A percentile compares a stretch with the other conserved stretches of the same genome.
These are phyloP conservation scores for Pezicula radicicola DNA, from an alignment of 2,329 filamentous ascomycete species.

Conservation along the genomic window DNA sequence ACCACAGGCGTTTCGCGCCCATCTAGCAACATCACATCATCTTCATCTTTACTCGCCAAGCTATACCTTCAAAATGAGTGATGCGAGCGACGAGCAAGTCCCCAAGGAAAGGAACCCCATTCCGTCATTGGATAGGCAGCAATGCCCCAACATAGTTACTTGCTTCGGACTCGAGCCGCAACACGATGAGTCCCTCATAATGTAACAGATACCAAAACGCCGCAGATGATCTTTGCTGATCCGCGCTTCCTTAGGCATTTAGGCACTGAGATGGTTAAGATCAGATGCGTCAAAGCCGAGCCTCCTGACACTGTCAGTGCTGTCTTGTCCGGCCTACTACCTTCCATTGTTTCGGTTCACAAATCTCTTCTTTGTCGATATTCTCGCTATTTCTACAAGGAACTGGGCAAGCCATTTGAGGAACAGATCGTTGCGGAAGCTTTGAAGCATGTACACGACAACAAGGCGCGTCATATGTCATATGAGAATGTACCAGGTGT, in stretches of 20 bases:
- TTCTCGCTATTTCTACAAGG: background rate
- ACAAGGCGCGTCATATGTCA: background rate
- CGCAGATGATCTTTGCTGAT: background rate
- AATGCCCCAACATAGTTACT: background rate
- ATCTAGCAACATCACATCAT: too few species aligned
- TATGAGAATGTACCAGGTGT: background rate
- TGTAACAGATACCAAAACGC: background rate
- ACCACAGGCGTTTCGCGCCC: too few species aligned
- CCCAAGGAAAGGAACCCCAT: too few species aligned
- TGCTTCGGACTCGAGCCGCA: background rate
- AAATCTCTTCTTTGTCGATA: background rate
- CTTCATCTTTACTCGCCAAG: too few species aligned
- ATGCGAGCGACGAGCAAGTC: too few species aligned
- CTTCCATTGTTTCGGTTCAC: background rate
- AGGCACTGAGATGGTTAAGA: background rate
- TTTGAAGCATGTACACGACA: background rate
- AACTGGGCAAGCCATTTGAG: background rate
- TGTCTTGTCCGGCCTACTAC: background rate
- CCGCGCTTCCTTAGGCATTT: background rate
- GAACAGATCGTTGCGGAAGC: background rate
- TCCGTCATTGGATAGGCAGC: too few species aligned
- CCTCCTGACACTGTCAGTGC: background rate
- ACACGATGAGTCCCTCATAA: background rate
- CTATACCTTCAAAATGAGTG: too few species aligned
- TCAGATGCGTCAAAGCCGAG: background rate